phyloP scores from a whole-genome alignment of 2,329 filamentous ascomycete species.

The Rhinocladiella mackenziei region DNA sequence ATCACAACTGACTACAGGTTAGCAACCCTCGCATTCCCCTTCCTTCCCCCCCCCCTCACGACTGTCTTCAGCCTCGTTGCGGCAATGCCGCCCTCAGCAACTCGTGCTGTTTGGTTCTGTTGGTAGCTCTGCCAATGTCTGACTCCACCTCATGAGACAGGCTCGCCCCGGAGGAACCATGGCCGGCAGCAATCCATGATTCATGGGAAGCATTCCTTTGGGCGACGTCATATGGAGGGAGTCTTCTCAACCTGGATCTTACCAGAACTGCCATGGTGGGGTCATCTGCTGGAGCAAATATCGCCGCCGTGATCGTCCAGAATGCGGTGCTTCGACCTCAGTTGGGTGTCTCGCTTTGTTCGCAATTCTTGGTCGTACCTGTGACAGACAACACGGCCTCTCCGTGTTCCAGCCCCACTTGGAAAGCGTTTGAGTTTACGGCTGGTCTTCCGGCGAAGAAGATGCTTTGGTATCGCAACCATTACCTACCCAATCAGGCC shows the following conservation, averaged over 20 bases:
- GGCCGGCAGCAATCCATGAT: slow-evolving; percentile 56
- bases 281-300: slow-evolving; percentile 52
- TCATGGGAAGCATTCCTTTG: slow-evolving; percentile 55
- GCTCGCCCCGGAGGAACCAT: slow-evolving; percentile 55
- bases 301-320: slow-evolving; percentile 53
- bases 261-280: slow-evolving; percentile 48
- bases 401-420: slow-evolving; percentile 45
- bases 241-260: slow-evolving; percentile 40
- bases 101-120: not conserved
- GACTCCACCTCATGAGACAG: slow-evolving; percentile 32
- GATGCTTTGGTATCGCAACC: slow-evolving; percentile 59
- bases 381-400: slow-evolving; percentile 57
- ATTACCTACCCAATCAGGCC: slow-evolving; percentile 51
- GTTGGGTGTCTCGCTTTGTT: slow-evolving; percentile 16
- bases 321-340: slow-evolving; percentile 39
- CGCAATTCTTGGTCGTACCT: slow-evolving; percentile 55
- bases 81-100: not conserved
- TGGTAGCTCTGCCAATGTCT: slow-evolving; percentile 3
- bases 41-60: not conserved
- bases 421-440: slow-evolving; percentile 49
- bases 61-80: slow-evolving; percentile 3
- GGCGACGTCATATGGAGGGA: slow-evolving; percentile 29
- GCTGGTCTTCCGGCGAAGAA: slow-evolving; percentile 53
- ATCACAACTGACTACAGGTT: slow-evolving; percentile 29
- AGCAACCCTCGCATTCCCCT: slow-evolving; percentile 9